Evolutionary conservation across 2,329 filamentous ascomycete species (phyloP), one percentile per base, ranked within the genome.

Genomic region (Verruconis gallopava): DNA sequence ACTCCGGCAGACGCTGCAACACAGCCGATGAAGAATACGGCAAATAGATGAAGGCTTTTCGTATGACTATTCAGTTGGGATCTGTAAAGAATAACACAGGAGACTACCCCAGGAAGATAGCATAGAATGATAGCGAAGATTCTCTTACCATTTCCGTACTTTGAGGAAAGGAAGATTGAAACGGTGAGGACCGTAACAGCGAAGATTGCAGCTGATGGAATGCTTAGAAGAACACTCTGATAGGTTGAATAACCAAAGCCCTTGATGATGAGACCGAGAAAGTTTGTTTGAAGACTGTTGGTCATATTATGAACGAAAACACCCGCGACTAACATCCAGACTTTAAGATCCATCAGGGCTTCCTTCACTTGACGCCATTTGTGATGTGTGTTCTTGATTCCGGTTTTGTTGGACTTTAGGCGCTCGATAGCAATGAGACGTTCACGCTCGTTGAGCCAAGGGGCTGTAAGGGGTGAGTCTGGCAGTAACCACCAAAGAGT

Each of bases 321-420:
- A n/a, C 4, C 17, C 14, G 21, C 15, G 1, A 34, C 19, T 5
- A 40, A 18, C 21, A 40, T 40, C 38, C 38, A 40, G 6, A 25
- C 15, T 15, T 15, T 15, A 4, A 17, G 20, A 15, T 40, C 38
- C 5, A 13, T 40, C 15, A 40, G 38, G 13, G 38, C 38, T 21
- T 40, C 38, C 2, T 19, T 40, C 21, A 40, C 18, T n/a, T 62
- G 60, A 20, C 55, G 49, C 33, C 44, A 49, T 46, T 62, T 61
- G 50, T 61, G 60, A 19, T 69, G 59, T 4, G 60, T 58, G 47
- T 71, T 75, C 51, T 73, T 73, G 39, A 75, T 65, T 1, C 72
- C 72, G 44, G 71, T 65, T 6, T 62, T 57, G 48, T 76, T 74
- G 2, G 44, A 56, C 0, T 66, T 60, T 0, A 75, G 66, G 18